Evolutionary conservation across 345 rosid species (phyloP).

Genomic region (Eutrema yunnanense): DNA sequence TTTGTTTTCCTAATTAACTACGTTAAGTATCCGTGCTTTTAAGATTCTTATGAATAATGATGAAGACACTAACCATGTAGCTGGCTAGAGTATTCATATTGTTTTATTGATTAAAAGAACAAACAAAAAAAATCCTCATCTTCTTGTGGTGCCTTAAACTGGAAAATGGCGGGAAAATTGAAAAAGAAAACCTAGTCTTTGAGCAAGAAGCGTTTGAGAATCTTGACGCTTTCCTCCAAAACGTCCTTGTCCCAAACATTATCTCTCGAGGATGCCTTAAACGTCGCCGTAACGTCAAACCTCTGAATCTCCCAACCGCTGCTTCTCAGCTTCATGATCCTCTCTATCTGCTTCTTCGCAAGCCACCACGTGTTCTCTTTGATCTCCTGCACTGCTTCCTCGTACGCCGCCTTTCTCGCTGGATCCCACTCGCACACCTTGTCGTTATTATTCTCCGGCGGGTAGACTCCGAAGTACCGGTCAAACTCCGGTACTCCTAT

Average conservation of each 20-base stretch:
- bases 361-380: constrained; percentile 50
- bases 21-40: too few relatives aligned
- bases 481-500: constrained; percentile 82
- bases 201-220: constrained; percentile 59
- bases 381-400: constrained; percentile 41
- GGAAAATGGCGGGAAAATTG: not conserved
- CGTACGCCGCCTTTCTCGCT: constrained; percentile 29
- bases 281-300: constrained; percentile 60
- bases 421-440: constrained; percentile 15
- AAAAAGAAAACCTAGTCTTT: not conserved
- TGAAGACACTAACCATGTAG: too few relatives aligned
- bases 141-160: not conserved
- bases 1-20: too few relatives aligned
- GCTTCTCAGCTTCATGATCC: constrained; percentile 47
- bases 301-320: constrained; percentile 62
- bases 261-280: constrained; percentile 38
- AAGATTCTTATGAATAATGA: too few relatives aligned
- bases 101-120: not conserved
- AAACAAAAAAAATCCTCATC: not conserved
- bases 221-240: constrained; percentile 57
- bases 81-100: not conserved
- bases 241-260: constrained; percentile 59
- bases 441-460: constrained; percentile 20
- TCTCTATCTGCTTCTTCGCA: constrained; percentile 56
- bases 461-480: constrained; percentile 39